phyloP scores from a whole-genome alignment of 2,329 filamentous ascomycete species.

The Albophoma yamanashiensis region DNA sequence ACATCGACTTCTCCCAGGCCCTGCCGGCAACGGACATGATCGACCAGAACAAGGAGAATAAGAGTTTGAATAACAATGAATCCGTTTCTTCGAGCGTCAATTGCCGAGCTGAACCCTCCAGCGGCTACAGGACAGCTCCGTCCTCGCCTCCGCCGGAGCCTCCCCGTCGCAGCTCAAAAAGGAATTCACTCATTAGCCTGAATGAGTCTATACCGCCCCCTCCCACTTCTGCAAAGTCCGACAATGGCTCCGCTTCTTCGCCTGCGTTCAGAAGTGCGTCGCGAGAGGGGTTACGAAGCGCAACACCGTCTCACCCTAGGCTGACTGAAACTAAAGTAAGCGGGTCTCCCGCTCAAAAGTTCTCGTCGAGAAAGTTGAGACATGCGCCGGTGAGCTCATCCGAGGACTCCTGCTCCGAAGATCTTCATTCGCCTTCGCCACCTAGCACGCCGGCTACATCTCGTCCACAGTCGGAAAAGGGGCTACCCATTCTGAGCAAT shows the following conservation, averaged over 20 bases:
- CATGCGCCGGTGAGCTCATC: constrained; percentile 18
- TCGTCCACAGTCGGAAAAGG: constrained; percentile 28
- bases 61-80: constrained; percentile 6
- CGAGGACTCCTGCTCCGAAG: constrained; percentile 27
- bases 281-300: neutral
- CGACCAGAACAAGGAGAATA: neutral
- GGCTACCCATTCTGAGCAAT: constrained; percentile 10
- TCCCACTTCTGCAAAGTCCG: neutral
- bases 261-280: neutral
- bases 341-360: neutral
- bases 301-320: neutral
- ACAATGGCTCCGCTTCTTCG: neutral
- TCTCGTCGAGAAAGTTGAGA: neutral
- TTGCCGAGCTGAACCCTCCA: neutral
- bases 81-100: constrained; percentile 2
- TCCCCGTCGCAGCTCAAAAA: constrained; percentile 16
- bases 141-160: constrained; percentile 14
- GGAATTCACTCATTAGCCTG: constrained; percentile 10
- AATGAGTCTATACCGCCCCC: constrained; percentile 1
- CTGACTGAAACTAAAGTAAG: neutral
- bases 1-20: neutral
- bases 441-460: constrained; percentile 29
- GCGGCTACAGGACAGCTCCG: constrained; percentile 8
- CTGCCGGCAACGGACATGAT: neutral
- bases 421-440: constrained; percentile 21